Evolutionary conservation across 768 basidiomycete species (phyloP), one percentile per base, ranked within the genome.

Genomic region (Neoboletus brunneissimus): DNA sequence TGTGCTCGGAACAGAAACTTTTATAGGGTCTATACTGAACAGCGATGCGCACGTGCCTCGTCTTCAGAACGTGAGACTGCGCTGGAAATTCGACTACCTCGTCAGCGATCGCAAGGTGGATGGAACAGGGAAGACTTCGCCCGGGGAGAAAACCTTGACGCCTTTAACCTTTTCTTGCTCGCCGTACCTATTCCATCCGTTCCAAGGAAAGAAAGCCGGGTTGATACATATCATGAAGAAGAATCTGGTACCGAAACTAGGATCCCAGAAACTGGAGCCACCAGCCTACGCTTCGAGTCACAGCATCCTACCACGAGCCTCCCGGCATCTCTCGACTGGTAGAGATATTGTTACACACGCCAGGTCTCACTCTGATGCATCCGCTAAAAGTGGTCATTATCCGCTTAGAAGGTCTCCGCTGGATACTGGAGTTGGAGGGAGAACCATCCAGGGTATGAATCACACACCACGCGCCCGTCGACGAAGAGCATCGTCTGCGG

Each of bases 21-120:
- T 72, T 18, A 16, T 53, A 25, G 45, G 60, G 38, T 43, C 63
- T 38, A 60, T 63, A 12, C 57, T 56, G 11, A 64, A 65, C 38
- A 38, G 56, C 35, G 64, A 69, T 29, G 50, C 45, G 9, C 57
- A 47, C 8, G 69, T 59, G 10, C 37, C 34, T 34, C 61, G 63
- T 23, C 53, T 48, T 48, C 71, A 70, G 5, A 69, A 73, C 31
- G 67, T 68, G 22, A 82, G 79, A 54, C 72, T 90, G 18, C 73
- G 74, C 23, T 94, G 92, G 93, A 82, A 82, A 54, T 87, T 94
- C 59, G 87, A 89, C 53, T 94, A 94, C 67, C 65, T 85, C 32
- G 87, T 94, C 11, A 81, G 82, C 40, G 84, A 90, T 59, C 77
- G 83, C 32, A 71, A 75, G 51, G 71, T 73, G 23, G 77, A 81